Percentiles rank a stretch among this genome's conserved stretches.
These are phyloP conservation scores for Bathelium albidoporum DNA, from an alignment of 495 filamentous ascomycete species.

Conservation along the genomic window DNA sequence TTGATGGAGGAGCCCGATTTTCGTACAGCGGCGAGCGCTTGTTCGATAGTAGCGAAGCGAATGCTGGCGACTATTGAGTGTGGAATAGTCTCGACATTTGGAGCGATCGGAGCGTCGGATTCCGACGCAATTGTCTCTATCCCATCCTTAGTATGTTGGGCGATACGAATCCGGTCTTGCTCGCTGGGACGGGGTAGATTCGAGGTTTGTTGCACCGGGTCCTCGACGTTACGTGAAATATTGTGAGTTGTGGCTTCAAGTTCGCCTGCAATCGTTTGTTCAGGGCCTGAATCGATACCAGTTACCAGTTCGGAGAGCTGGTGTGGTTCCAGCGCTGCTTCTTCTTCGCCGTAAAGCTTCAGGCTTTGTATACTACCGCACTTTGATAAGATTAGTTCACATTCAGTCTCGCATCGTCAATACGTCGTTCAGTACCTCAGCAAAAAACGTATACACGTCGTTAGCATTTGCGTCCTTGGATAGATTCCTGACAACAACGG, in stretches of 20 bases:
- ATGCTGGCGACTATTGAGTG: background rate
- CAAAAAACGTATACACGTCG: background rate
- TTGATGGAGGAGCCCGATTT: background rate
- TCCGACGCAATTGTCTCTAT: background rate
- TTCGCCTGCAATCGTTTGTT: background rate
- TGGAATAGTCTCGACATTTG: background rate
- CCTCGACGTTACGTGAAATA: background rate
- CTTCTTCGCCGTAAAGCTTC: slow-evolving; percentile 35
- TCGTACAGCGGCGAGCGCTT: background rate
- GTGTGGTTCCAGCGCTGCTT: background rate
- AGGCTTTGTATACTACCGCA: background rate
- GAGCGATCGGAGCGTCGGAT: background rate
- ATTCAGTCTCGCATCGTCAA: background rate
- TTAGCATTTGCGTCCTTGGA: background rate
- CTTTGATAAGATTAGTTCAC: background rate
- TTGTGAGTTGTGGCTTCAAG: background rate
- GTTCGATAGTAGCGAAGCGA: background rate
- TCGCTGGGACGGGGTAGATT: background rate
- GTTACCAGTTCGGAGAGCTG: background rate
- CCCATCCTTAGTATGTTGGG: background rate
- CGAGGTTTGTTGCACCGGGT: background rate
- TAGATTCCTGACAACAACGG: background rate
- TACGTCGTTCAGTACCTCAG: background rate
- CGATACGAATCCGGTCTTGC: background rate
- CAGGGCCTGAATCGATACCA: background rate